Conservation (phyloP, 139 green algal genomes). For the Chlorella sorokiniana region DNA sequence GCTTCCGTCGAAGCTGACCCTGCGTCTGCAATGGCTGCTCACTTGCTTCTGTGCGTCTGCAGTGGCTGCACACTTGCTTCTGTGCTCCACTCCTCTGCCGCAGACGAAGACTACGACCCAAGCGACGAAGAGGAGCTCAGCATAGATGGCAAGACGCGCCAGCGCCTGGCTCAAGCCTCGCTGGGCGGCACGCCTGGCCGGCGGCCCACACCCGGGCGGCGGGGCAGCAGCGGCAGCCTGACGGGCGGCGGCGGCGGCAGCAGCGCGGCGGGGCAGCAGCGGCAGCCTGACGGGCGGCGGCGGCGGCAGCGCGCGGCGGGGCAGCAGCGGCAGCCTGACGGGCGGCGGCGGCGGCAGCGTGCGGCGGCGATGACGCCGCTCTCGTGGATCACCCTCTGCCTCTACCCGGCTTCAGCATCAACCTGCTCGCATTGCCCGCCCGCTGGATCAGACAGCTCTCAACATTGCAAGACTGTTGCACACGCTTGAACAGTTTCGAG, state of each 20-base stretch:
- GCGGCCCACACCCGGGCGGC: conserved; percentile 1
- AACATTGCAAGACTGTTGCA: too few species aligned
- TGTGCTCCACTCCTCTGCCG: not conserved
- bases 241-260: not conserved
- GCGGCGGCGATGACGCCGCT: too few species aligned
- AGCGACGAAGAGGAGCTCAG: conserved; percentile 8
- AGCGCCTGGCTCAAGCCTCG: not conserved
- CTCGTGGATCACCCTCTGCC: too few species aligned
- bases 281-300: not conserved
- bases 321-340: too few species aligned
- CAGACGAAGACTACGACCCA: not conserved
- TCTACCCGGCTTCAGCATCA: too few species aligned
- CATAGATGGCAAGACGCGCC: not conserved
- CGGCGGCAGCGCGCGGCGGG: not conserved
- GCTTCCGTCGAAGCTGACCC: not conserved
- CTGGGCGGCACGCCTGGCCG: not conserved
- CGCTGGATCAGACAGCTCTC: too few species aligned
- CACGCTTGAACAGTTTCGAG: too few species aligned
- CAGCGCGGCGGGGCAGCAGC: conserved; percentile 1
- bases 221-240: conserved; percentile 9
- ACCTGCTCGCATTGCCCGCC: too few species aligned
- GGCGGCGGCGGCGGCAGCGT: conserved; percentile 17
- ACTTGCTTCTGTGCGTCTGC: too few species aligned
- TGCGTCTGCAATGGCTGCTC: too few species aligned
- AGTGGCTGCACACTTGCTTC: not conserved